Conservation (phyloP, 2,329 filamentous ascomycete genomes). For the Coniella vitis region DNA sequence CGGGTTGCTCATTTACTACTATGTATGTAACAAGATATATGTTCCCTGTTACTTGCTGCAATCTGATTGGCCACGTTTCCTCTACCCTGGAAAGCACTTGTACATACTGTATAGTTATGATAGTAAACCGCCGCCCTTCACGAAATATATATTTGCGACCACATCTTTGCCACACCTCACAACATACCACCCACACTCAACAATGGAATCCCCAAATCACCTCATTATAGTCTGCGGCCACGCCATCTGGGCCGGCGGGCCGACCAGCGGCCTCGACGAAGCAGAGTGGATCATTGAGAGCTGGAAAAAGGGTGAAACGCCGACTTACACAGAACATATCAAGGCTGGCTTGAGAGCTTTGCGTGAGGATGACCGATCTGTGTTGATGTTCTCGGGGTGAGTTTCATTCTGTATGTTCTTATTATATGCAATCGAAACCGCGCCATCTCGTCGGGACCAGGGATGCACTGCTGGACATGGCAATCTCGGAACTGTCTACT, state of each 20-base stretch:
- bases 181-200: not conserved
- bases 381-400: slow-evolving; percentile 70
- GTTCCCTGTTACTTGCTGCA: slow-evolving; percentile 22
- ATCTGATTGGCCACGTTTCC: slow-evolving; percentile 10
- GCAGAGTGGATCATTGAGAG: slow-evolving; percentile 65
- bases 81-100: not conserved
- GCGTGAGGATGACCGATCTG: slow-evolving; percentile 34
- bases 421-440: too few species aligned
- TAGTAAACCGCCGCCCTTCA: too few species aligned
- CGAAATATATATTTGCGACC: too few species aligned
- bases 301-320: slow-evolving; percentile 72
- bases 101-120: too few species aligned
- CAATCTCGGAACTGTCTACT: too few species aligned
- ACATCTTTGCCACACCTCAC: not conserved
- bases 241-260: slow-evolving; percentile 64
- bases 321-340: slow-evolving; percentile 73
- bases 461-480: too few species aligned
- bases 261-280: slow-evolving; percentile 45
- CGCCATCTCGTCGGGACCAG: too few species aligned
- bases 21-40: too few species aligned
- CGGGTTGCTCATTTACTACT: too few species aligned
- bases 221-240: slow-evolving; percentile 81
- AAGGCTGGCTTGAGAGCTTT: slow-evolving; percentile 54
- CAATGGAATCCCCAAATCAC: slow-evolving; percentile 34
- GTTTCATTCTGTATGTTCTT: slow-evolving; percentile 15